Evolutionary conservation across 192 early-diverging fungal genomes (phyloP).

Genomic region (Lunasporangiospora selenospora): DNA sequence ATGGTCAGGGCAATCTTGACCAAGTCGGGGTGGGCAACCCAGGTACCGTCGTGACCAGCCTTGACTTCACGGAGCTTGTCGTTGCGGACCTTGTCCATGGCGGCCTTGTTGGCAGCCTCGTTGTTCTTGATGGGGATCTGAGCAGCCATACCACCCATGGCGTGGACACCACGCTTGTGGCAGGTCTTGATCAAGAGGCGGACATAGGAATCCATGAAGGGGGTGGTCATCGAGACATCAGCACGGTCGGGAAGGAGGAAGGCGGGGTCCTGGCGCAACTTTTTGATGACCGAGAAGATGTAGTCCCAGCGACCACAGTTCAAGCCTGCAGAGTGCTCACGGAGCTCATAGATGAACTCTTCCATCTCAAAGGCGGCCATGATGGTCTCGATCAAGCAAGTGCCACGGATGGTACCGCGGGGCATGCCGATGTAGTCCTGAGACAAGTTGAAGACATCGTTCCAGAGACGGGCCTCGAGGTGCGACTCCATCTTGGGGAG

Average conservation of each 20-base stretch:
- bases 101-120: conserved; percentile 84
- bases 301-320: conserved; percentile 99
- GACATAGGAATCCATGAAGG: conserved; percentile 99
- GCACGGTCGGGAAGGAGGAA: conserved; percentile 91
- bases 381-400: conserved; percentile 97
- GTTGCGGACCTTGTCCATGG: conserved; percentile 91
- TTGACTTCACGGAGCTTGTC: conserved; percentile 97
- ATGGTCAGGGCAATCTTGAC: conserved; percentile 88
- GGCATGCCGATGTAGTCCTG: conserved; percentile 89
- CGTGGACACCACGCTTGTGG: conserved; percentile 97
- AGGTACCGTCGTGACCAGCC: conserved; percentile 95
- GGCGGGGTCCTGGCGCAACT: conserved; percentile 87
- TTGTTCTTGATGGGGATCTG: conserved; percentile 99
- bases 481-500: conserved; percentile 98
- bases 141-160: conserved; percentile 99
- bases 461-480: conserved; percentile 97
- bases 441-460: conserved; percentile 94
- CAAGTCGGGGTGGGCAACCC: conserved; percentile 98
- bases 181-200: conserved; percentile 97
- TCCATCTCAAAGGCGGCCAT: conserved; percentile 98
- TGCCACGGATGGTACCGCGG: conserved; percentile 96
- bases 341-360: conserved; percentile 98
- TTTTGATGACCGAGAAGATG: conserved; percentile 99
- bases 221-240: conserved; percentile 92
- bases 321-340: conserved; percentile 96